A percentile compares a stretch with the other conserved stretches of the same genome.
Evolutionary conservation across 139 green algal species (phyloP).

Genomic region (Gonium pectorale): DNA sequence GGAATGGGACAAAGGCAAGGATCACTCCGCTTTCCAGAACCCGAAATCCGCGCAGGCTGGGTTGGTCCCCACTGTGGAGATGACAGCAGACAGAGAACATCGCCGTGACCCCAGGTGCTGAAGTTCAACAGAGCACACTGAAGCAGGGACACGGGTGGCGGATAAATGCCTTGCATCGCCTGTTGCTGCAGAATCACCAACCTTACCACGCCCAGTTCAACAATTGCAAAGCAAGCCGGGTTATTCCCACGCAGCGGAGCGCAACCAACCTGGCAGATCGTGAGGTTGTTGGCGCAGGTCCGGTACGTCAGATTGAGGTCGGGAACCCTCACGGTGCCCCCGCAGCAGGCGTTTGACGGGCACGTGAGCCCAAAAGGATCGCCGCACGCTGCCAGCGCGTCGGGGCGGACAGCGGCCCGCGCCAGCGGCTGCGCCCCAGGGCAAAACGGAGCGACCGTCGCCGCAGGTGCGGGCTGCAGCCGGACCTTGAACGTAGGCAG

Average conservation of each 20-base stretch:
- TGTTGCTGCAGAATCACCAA: no score
- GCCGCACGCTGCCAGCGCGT: background rate
- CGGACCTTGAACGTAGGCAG: background rate
- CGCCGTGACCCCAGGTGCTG: no score
- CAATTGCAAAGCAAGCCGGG: no score
- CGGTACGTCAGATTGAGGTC: background rate
- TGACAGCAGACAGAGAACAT: no score
- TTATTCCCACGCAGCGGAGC: background rate
- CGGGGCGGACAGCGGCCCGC: background rate
- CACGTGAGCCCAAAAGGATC: background rate
- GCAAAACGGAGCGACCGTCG: background rate
- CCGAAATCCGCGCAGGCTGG: background rate
- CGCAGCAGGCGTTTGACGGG: conserved; percentile 3
- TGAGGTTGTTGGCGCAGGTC: background rate
- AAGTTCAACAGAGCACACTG: no score
- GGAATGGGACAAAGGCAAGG: background rate
- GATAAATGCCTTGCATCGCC: no score
- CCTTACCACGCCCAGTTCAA: no score
- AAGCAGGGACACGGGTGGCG: no score
- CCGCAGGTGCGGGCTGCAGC: background rate
- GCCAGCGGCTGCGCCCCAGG: background rate
- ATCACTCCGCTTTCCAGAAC: no score
- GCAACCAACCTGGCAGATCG: background rate
- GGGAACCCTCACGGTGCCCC: background rate
- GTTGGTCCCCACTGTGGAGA: no score